phyloP scores from a whole-genome alignment of 2,329 filamentous ascomycete species.

The Podosphaera fusca region DNA sequence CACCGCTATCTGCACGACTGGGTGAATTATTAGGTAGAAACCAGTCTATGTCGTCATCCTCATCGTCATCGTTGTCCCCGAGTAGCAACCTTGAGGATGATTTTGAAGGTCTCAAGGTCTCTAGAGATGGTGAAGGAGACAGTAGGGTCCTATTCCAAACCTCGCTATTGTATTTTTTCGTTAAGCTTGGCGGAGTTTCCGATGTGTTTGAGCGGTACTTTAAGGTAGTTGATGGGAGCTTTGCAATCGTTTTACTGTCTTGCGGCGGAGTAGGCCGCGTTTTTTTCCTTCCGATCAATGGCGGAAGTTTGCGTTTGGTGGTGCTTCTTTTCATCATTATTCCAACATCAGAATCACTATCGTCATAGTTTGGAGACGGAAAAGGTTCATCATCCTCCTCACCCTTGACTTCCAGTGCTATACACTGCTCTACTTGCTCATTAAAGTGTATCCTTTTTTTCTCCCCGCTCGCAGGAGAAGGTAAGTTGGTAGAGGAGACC shows the following conservation, averaged over 20 bases:
- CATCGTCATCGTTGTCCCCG: conserved; percentile 26
- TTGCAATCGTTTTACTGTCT: conserved; percentile 35
- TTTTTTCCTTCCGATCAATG: conserved; percentile 16
- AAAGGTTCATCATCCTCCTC: conserved; percentile 40
- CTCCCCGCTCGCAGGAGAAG: conserved; percentile 36
- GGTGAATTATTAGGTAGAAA: conserved; percentile 16
- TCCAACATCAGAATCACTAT: conserved; percentile 36
- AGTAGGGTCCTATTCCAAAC: conserved; percentile 19
- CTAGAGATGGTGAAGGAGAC: conserved; percentile 52
- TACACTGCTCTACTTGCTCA: conserved; percentile 85
- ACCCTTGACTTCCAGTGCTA: conserved; percentile 75
- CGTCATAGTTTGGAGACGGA: conserved; percentile 21
- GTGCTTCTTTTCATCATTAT: conserved; percentile 49
- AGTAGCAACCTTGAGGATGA: conserved; percentile 36
- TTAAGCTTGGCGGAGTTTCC: conserved; percentile 26
- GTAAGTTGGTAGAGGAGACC: conserved; percentile 47
- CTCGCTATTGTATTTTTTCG: conserved; percentile 31
- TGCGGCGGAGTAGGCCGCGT: conserved; percentile 26
- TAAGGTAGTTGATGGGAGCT: conserved; percentile 41
- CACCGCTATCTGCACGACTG: conserved; percentile 13
- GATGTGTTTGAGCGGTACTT: conserved; percentile 36
- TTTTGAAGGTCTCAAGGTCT: conserved; percentile 48
- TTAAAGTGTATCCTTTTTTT: conserved; percentile 94
- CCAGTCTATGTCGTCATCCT: conserved; percentile 29
- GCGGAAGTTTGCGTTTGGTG: conserved; percentile 23